These are phyloP conservation scores for Penicillium paneum DNA, from an alignment of 2,329 filamentous ascomycete species.

Conservation along the genomic window DNA sequence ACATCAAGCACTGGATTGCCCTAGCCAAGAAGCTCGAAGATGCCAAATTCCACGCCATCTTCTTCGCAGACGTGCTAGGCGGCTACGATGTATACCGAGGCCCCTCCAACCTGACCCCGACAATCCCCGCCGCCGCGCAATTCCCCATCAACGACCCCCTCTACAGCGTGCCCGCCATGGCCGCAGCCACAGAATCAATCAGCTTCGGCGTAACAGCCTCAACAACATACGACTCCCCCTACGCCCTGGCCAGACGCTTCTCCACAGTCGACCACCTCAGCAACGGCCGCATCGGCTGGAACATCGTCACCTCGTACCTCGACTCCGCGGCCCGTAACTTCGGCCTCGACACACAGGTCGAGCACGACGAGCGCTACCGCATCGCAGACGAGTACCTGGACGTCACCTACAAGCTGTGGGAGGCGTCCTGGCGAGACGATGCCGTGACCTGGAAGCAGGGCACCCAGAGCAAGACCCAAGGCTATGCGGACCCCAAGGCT, in stretches of 20 bases:
- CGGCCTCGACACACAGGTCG: constrained; percentile 45
- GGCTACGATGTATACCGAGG: constrained; percentile 49
- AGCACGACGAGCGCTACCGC: constrained; percentile 50
- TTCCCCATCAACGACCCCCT: constrained; percentile 46
- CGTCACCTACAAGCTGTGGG: constrained; percentile 51
- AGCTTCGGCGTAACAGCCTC: constrained; percentile 54
- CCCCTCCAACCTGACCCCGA: constrained; percentile 38
- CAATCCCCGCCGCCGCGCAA: constrained; percentile 41
- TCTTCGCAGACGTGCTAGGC: constrained; percentile 51
- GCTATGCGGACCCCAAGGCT: constrained; percentile 34
- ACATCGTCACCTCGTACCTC: constrained; percentile 51
- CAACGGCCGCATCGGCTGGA: constrained; percentile 52
- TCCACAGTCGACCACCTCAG: constrained; percentile 55
- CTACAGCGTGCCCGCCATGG: constrained; percentile 46
- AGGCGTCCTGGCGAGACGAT: constrained; percentile 50
- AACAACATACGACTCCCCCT: constrained; percentile 55
- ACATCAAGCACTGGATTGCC: constrained; percentile 47
- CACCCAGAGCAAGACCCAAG: constrained; percentile 10
- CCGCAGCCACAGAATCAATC: constrained; percentile 47
- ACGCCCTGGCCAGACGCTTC: constrained; percentile 54
- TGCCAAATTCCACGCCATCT: constrained; percentile 51
- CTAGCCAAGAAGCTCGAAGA: constrained; percentile 49
- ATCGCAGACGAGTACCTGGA: constrained; percentile 50
- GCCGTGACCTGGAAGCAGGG: constrained; percentile 31
- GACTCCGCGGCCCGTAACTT: constrained; percentile 50